Evolutionary conservation across 1,139 yeast genomes (phyloP), one percentile per base, ranked within the genome.

Genomic region (Sugiyamaella sp.): DNA sequence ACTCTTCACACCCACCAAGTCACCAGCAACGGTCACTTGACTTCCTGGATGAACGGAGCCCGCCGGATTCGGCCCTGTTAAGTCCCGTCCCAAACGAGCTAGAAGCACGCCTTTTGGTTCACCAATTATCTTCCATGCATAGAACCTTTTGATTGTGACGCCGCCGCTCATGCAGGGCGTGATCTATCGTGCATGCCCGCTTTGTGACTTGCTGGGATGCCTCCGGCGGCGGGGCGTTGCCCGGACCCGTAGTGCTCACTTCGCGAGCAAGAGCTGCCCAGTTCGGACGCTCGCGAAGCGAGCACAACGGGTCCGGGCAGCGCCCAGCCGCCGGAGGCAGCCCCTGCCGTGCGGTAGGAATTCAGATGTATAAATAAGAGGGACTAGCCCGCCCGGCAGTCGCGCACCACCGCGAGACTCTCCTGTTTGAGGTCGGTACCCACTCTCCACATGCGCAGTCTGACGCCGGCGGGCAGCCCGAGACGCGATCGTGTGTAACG

Each of bases 401-500:
- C 50, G 32, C 38, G 37, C 16, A 46, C 44, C 8, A 46, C 29
- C 17, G 44, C 37, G 8, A 46, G 20, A 35, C 60, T 48, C 22
- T 68, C 72, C 1, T 61, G 58, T 43, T 60, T 60, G 2, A 72
- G 65, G 41, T 72, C 76, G 17, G 50, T 53, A 10, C 74, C 75
- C 2, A 59, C 55, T 16, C 72, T 59, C 76, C 76, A 73, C 62
- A 69, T 63, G 14, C 66, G 62, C 37, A 73, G 57, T 24, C 62
- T 50, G 3, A 71, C 63, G 4, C 60, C 56, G 2, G 58, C 54
- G 2, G 75, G 74, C 17, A 73, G 57, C 49, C 57, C 57, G 20
- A 61, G 60, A 2, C 70, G 64, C 2, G 79, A 77, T 2, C 63
- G 62, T 8, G 59, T 58, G 3, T 77, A 70, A 35, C 82, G 69